Evolutionary conservation across 768 basidiomycete genomes (phyloP), one percentile per base, ranked within the genome.

Genomic region (Porphyrellus cyaneotinctus): DNA sequence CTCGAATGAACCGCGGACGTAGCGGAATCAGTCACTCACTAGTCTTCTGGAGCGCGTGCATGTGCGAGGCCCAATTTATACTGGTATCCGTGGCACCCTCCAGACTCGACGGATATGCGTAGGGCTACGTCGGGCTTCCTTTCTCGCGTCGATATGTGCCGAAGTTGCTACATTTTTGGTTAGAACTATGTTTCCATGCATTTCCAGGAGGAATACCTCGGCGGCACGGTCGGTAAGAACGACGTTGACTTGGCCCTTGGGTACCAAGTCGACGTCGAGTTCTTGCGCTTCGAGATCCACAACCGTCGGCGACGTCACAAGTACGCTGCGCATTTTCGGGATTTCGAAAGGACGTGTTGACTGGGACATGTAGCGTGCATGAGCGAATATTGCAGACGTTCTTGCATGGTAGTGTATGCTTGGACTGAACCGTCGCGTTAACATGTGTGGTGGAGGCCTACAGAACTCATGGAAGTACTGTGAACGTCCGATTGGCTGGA

Each of bases 31-130:
- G 18, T 5, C 14, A 75, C 91, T 66, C 66, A 95, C 94, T 94
- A 97, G 70, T 97, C 94, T 57, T 94, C 92, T 6, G 77, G 75
- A 28, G 77, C 73, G 15, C 76, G 75, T 39, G 72, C 70, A 32
- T 75, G 77, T 3, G 88, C 86, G 6, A 97, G 78, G 50, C 87
- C 84, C 80, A 98, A 82, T 59, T 91, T 95, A 70, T 97, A 97
- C 63, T 97, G 93, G 69, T 97, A 97, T 33, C 95, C 95, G 66
- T 98, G 95, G 64, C 95, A 98, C 18, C 95, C 95, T 12, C 95
- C 95, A 12, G 88, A 91, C 63, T 97, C 93, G 23, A 97, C 92
- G 1, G 84, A 75, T 58, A 98, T 78, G 57, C 94, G 76, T 22
- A 97, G 74, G 4, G 86, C 90, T 20, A 89, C 76, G 44, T 80